phyloP scores from a whole-genome alignment of 805 yeast genomes.

The Cyberlindnera maclurae region DNA sequence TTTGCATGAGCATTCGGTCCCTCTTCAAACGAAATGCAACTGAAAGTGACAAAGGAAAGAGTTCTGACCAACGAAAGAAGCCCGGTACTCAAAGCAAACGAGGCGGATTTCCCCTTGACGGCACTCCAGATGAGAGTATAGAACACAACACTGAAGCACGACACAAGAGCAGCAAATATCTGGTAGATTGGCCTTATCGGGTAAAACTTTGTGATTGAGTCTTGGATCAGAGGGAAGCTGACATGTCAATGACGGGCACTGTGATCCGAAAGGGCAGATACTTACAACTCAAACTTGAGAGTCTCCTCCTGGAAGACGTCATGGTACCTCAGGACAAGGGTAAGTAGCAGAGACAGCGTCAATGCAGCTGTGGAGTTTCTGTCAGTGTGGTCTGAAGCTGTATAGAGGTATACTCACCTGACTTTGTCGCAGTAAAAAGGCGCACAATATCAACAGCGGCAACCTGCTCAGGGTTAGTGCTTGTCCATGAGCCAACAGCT shows the following conservation, averaged over 20 bases:
- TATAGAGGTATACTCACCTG: too few relatives aligned
- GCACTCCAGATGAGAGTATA: background rate
- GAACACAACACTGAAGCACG: background rate
- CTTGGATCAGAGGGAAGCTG: background rate
- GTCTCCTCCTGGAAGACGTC: background rate
- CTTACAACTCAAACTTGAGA: slow-evolving; percentile 1
- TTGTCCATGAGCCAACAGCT: too few relatives aligned
- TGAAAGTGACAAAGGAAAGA: background rate
- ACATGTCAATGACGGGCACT: too few relatives aligned
- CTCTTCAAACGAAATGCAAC: background rate
- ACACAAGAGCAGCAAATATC: background rate
- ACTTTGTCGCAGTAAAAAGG: too few relatives aligned
- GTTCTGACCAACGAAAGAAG: background rate
- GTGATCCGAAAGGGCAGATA: background rate
- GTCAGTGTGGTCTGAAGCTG: background rate
- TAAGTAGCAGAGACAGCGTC: background rate
- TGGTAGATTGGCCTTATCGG: slow-evolving; percentile 1
- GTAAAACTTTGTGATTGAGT: background rate
- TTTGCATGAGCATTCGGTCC: background rate
- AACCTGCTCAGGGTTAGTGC: too few relatives aligned
- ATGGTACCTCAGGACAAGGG: background rate
- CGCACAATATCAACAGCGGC: too few relatives aligned
- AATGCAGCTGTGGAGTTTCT: background rate
- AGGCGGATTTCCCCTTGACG: background rate
- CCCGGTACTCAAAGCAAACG: background rate